phyloP scores from a whole-genome alignment of 2,329 filamentous ascomycete species.

The Aureobasidium mangrovei region DNA sequence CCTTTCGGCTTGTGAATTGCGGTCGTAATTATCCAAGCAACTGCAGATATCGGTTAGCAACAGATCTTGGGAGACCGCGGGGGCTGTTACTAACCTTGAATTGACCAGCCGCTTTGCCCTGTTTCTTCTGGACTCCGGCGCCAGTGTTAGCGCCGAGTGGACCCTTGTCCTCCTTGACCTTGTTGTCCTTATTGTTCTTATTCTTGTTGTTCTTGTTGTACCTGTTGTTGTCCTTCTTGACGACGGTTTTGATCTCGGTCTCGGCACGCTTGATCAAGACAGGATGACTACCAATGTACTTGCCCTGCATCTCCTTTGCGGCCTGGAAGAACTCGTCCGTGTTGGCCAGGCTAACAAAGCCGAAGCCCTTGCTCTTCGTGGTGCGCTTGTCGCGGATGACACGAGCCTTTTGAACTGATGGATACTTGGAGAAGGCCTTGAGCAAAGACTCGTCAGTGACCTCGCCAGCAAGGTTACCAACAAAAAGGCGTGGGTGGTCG shows the following conservation, averaged over 20 bases:
- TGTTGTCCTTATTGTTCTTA: constrained; percentile 22
- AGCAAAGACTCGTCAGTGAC: constrained; percentile 91
- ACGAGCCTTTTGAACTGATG: constrained; percentile 81
- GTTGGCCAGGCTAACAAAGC: constrained; percentile 92
- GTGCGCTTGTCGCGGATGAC: constrained; percentile 94
- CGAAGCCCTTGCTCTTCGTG: constrained; percentile 91
- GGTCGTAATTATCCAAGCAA: constrained; percentile 6
- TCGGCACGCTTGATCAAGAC: constrained; percentile 70
- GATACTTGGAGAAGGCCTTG: constrained; percentile 86
- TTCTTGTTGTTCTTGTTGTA: constrained; percentile 46
- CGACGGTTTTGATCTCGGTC: constrained; percentile 77
- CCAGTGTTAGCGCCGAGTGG: constrained; percentile 30
- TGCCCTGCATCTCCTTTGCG: constrained; percentile 96
- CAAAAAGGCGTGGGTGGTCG: constrained; percentile 89
- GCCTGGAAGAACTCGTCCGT: constrained; percentile 95
- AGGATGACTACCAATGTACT: constrained; percentile 97
- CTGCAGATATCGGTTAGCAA: constrained; percentile 4
- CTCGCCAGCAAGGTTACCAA: constrained; percentile 93
- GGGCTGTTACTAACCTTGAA: constrained; percentile 13
- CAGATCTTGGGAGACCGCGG: background rate
- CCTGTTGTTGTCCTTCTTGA: constrained; percentile 38
- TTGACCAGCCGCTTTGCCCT: constrained; percentile 22
- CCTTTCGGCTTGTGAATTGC: background rate
- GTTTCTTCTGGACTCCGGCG: constrained; percentile 32
- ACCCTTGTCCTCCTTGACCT: constrained; percentile 35